These are phyloP conservation scores for Arthroderma sp. DNA, from an alignment of 2,329 filamentous ascomycete genomes.

Conservation along the genomic window DNA sequence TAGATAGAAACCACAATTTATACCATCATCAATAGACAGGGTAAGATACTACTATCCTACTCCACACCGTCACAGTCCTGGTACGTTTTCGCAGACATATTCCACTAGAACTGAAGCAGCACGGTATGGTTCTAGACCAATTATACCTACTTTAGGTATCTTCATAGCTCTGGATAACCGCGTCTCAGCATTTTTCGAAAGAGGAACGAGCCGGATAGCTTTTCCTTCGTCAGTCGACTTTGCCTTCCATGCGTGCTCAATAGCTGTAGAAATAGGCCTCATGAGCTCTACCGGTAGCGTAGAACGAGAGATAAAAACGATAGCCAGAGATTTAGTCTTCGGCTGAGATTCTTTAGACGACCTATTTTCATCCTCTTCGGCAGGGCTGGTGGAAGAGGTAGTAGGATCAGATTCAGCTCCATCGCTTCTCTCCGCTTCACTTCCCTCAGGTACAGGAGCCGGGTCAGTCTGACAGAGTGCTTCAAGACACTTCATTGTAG, in stretches of 20 bases:
- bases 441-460: no score
- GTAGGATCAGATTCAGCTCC: no score
- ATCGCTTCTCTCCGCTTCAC: no score
- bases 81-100: constrained; percentile 4
- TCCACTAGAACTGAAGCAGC: constrained; percentile 5
- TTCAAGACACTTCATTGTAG: constrained; percentile 3
- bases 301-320: constrained; percentile 14
- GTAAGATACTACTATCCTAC: no score
- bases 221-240: constrained; percentile 5
- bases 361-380: background rate
- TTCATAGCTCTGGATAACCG: constrained; percentile 3
- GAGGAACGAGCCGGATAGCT: constrained; percentile 21
- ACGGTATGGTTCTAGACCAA: constrained; percentile 2
- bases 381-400: background rate
- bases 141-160: constrained; percentile 3
- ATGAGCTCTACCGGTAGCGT: constrained; percentile 12
- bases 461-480: background rate
- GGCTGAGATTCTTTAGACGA: background rate
- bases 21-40: no score
- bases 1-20: no score
- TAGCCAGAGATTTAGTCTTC: constrained; percentile 3
- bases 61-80: background rate
- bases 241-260: constrained; percentile 9
- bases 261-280: constrained; percentile 15
- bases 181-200: constrained; percentile 13